Percentiles rank a stretch among this genome's conserved stretches.
These are phyloP conservation scores for Solanum pinnatisectum DNA, from an alignment of 257 asterid genomes.

Conservation along the genomic window DNA sequence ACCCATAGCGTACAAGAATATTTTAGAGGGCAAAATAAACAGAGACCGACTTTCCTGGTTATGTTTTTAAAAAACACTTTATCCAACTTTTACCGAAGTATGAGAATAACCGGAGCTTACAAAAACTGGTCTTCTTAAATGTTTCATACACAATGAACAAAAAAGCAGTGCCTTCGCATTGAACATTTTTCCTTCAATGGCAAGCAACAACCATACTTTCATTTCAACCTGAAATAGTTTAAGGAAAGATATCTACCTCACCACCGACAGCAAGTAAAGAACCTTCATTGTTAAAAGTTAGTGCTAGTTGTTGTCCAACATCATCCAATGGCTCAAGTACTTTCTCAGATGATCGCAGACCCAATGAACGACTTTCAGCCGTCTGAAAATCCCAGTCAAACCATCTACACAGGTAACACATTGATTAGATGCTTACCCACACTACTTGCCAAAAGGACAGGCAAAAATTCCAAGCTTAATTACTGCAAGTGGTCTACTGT, in stretches of 20 bases:
- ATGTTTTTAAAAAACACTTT: background rate
- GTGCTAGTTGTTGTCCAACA: constrained; percentile 80
- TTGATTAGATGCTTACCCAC: background rate
- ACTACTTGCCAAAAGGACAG: background rate
- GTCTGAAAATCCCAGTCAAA: constrained; percentile 52
- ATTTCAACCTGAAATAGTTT: background rate
- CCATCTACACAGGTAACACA: constrained; percentile 37
- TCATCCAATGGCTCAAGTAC: constrained; percentile 57
- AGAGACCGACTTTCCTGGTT: background rate
- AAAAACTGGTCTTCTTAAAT: background rate
- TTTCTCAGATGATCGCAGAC: constrained; percentile 55
- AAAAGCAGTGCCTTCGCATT: background rate
- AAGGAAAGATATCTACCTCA: constrained; percentile 50
- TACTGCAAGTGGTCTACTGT: background rate
- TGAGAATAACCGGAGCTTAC: background rate
- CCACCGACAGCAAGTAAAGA: constrained; percentile 86
- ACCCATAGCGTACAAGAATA: background rate
- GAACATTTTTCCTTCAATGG: background rate
- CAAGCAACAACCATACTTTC: background rate
- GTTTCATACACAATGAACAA: background rate
- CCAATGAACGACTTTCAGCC: constrained; percentile 28
- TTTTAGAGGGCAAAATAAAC: background rate
- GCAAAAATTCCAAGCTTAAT: background rate
- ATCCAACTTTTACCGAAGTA: background rate
- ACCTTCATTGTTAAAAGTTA: constrained; percentile 65